These are phyloP conservation scores for Syzygium jambos DNA, from an alignment of 345 rosid genomes.

Conservation along the genomic window DNA sequence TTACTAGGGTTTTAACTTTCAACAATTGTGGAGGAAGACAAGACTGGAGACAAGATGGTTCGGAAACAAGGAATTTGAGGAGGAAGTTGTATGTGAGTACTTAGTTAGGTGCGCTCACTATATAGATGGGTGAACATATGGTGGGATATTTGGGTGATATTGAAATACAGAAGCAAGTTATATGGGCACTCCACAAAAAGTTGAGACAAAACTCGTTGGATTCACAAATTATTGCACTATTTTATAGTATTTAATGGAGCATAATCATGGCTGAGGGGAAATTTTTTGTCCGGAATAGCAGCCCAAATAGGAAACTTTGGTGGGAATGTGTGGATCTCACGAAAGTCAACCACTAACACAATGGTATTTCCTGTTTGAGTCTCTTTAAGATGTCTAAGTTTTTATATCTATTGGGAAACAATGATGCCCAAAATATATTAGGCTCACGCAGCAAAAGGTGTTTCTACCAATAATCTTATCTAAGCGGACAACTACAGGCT, in stretches of 20 bases:
- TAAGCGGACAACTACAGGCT: background rate
- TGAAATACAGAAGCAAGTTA: background rate
- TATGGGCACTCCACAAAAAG: slow-evolving; percentile 4
- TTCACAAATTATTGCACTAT: background rate
- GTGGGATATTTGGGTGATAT: background rate
- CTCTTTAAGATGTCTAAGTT: background rate
- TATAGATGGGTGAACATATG: background rate
- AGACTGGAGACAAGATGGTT: background rate
- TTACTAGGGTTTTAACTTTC: too few relatives aligned
- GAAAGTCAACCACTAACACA: background rate
- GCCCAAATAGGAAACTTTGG: slow-evolving; percentile 12
- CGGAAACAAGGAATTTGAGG: background rate
- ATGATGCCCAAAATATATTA: background rate
- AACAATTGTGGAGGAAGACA: background rate
- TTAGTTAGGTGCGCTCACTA: background rate
- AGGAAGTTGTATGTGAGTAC: background rate
- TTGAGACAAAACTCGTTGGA: slow-evolving; percentile 8
- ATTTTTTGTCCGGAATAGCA: background rate
- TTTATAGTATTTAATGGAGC: background rate
- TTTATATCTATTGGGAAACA: background rate
- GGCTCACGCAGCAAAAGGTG: background rate
- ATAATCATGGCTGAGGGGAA: background rate
- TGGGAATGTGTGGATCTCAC: background rate
- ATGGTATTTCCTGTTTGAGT: slow-evolving; percentile 9
- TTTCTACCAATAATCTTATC: background rate